A percentile compares a stretch with the other conserved stretches of the same genome.
Evolutionary conservation across 805 yeast species (phyloP).

Genomic region (Sporopachydermia quercuum): DNA sequence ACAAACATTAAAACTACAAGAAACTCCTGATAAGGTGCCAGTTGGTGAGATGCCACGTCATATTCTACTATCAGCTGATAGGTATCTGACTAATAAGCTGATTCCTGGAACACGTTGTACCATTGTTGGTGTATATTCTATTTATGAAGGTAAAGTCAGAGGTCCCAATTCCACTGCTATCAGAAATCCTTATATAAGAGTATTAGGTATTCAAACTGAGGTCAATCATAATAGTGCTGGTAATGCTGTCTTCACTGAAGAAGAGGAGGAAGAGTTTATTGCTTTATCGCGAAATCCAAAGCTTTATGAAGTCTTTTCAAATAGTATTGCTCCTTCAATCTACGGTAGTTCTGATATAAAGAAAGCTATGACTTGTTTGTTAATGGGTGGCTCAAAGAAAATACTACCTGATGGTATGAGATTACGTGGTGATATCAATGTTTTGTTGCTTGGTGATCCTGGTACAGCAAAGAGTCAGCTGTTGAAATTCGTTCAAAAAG

Average conservation of each 20-base stretch:
- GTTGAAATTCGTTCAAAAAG: slow-evolving; percentile 87
- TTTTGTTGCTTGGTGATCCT: slow-evolving; percentile 88
- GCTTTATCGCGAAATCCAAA: slow-evolving; percentile 71
- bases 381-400: slow-evolving; percentile 91
- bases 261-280: slow-evolving; percentile 86
- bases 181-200: slow-evolving; percentile 80
- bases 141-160: slow-evolving; percentile 59
- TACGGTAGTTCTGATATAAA: slow-evolving; percentile 90
- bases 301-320: slow-evolving; percentile 71
- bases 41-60: slow-evolving; percentile 99
- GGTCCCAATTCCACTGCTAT: slow-evolving; percentile 65
- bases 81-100: slow-evolving; percentile 77
- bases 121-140: slow-evolving; percentile 82
- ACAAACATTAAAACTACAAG: slow-evolving; percentile 86
- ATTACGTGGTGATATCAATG: slow-evolving; percentile 93
- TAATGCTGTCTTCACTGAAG: slow-evolving; percentile 59
- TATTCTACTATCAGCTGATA: slow-evolving; percentile 71
- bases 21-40: slow-evolving; percentile 97
- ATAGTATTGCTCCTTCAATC: slow-evolving; percentile 91
- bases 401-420: slow-evolving; percentile 91
- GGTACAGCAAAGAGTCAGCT: slow-evolving; percentile 98
- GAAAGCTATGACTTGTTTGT: slow-evolving; percentile 79
- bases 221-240: slow-evolving; percentile 55
- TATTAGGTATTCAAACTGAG: slow-evolving; percentile 76
- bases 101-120: slow-evolving; percentile 95